These are phyloP conservation scores for Phytophthora parvispora DNA, from an alignment of 352 stramenopile genomes.

Conservation along the genomic window DNA sequence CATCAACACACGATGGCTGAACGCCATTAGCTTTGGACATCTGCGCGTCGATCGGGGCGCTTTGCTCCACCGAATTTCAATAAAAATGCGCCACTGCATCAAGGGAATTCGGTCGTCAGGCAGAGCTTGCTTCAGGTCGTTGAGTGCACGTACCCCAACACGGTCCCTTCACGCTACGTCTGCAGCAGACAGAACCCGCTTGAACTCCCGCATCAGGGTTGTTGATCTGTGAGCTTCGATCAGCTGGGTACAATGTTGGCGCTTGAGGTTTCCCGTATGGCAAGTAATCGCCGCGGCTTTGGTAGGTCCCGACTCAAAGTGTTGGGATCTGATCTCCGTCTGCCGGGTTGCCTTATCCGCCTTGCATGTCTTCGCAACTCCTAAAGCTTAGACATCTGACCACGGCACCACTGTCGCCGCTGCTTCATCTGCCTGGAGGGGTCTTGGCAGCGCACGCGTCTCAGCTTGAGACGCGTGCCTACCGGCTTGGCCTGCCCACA, in stretches of 20 bases:
- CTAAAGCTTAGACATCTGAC: constrained; percentile 1
- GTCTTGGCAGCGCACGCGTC: neutral
- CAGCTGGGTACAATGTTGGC: constrained; percentile 8
- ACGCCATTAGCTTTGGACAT: constrained; percentile 6
- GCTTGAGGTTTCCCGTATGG: neutral
- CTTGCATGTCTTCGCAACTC: constrained; percentile 5
- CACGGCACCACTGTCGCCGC: neutral
- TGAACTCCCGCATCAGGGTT: constrained; percentile 6
- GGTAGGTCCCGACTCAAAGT: constrained; percentile 20
- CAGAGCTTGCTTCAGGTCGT: too few relatives aligned
- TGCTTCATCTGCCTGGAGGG: constrained; percentile 15
- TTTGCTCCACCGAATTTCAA: constrained; percentile 23
- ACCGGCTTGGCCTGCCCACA: too few relatives aligned
- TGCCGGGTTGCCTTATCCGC: constrained; percentile 17
- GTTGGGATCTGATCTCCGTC: constrained; percentile 25
- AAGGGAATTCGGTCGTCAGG: too few relatives aligned
- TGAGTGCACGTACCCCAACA: too few relatives aligned
- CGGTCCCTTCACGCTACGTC: neutral
- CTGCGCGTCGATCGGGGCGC: constrained; percentile 6
- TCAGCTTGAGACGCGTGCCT: neutral
- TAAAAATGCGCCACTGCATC: neutral
- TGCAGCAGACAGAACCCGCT: constrained; percentile 18
- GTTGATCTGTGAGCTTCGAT: neutral
- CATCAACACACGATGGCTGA: constrained; percentile 7
- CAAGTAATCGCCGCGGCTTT: constrained; percentile 5